Conservation (phyloP, 306 rosid genomes). For the Sicyos baderoa region DNA sequence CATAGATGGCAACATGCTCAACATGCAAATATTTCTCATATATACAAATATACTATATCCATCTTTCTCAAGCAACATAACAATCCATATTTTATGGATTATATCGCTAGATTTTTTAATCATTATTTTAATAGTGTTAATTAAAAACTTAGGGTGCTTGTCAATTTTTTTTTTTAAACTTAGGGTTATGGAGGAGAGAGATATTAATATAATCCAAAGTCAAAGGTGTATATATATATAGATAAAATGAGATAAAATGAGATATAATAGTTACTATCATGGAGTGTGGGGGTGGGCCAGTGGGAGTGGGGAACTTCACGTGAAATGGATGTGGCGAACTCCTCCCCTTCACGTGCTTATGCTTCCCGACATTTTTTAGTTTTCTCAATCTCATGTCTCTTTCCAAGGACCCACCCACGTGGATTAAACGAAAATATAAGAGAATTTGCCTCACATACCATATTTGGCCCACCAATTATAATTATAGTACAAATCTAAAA, state of each 20-base stretch:
- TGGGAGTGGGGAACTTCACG: not conserved
- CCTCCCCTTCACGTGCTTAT: slow-evolving; percentile 16
- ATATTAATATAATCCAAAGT: not conserved
- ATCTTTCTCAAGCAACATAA: not conserved
- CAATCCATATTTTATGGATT: not conserved
- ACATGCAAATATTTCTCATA: no score
- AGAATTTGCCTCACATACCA: no score
- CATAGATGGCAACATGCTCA: no score
- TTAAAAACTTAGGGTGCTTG: not conserved
- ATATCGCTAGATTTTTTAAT: not conserved
- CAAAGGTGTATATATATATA: not conserved
- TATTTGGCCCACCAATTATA: no score
- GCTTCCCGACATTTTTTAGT: slow-evolving; percentile 1
- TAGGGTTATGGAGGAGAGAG: not conserved
- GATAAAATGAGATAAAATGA: not conserved
- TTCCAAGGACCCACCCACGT: slow-evolving; percentile 15
- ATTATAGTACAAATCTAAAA: no score
- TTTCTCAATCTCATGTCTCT: slow-evolving; percentile 11
- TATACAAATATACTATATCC: not conserved
- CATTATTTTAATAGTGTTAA: not conserved
- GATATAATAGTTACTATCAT: not conserved
- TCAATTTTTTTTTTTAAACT: no score
- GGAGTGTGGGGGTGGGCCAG: slow-evolving; percentile 3
- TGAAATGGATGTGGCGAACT: slow-evolving; percentile 7
- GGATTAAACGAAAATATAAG: not conserved